phyloP scores from a whole-genome alignment of 169 alveolate genomes.

The Perkinsus marinus region DNA sequence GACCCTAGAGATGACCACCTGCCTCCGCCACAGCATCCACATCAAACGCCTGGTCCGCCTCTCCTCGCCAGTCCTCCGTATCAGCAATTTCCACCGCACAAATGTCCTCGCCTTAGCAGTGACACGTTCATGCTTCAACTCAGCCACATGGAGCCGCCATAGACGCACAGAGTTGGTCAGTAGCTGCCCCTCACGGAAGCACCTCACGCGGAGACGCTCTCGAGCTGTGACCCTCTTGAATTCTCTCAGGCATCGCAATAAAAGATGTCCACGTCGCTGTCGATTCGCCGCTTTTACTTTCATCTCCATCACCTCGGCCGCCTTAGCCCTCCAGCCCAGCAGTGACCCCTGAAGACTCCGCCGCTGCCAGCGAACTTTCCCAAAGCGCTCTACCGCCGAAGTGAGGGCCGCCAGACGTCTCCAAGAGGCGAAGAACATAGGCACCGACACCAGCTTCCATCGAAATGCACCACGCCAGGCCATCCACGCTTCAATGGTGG shows the following conservation, averaged over 20 bases:
- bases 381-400: not conserved
- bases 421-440: not conserved
- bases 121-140: not conserved
- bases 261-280: not conserved
- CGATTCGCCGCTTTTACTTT: not conserved
- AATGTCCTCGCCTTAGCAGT: not conserved
- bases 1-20: not conserved
- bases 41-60: not conserved
- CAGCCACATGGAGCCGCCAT: not conserved
- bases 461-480: not conserved
- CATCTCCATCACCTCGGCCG: not conserved
- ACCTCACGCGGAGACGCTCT: not conserved
- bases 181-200: not conserved
- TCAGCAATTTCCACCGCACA: not conserved
- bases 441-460: not conserved
- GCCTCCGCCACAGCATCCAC: not conserved
- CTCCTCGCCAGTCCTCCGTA: not conserved
- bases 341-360: not conserved
- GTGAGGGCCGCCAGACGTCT: not conserved
- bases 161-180: not conserved
- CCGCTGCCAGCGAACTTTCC: not conserved
- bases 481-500: not conserved
- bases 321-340: not conserved
- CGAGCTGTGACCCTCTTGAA: not conserved
- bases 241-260: not conserved